Base-by-base conservation (phyloP, 169 alveolate species). In the Babesia caballi region DNA sequence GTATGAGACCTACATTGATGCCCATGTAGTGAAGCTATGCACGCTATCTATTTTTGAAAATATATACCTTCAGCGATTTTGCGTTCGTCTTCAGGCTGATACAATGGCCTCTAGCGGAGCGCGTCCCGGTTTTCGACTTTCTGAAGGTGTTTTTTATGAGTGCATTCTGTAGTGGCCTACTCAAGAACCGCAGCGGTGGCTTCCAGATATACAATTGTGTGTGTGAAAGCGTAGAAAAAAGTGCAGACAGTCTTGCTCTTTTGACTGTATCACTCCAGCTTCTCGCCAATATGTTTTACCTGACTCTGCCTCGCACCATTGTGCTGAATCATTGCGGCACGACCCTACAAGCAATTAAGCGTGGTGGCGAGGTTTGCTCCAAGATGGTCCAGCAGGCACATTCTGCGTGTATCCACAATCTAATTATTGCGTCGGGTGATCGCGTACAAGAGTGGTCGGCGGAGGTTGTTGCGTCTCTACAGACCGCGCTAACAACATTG, bases 61-160 rank as follows among this genome's bases (percentile, higher is more conserved):
- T 12, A 40, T 11, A 49, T 23, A 53, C 33, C 33, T 21, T 32
- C 59, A 58, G 61, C 57, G 85, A 76, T 33, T 32, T 67, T 0
- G 6, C 78, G 19, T 76, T 70, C 36, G 58, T 76, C n/a, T 33
- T 42, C 49, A 76, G 67, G 74, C 14, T 76, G 66, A 28, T 76
- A 52, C 70, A 76, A 66, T 76, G 85, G 85, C 85, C 85, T 7
- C 36, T n/a, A 19, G 3, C 33, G 21, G 73, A 66, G 30, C 46
- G 68, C 38, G 19, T 76, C 15, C 85, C 85, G 35, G 81, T 76
- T 11, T 76, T 76, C 41, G 85, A 76, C 54, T 47, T 76, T 30
- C 21, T 76, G 56, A 76, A 76, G 85, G 73, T 66, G 17, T 42
- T 66, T 7, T 21, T 27, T 17, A 2, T 51, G 40, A 14, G 54